Percentiles rank a stretch among this genome's conserved stretches.
Evolutionary conservation across 345 rosid species (phyloP).

Genomic region (Physaria fendleri): DNA sequence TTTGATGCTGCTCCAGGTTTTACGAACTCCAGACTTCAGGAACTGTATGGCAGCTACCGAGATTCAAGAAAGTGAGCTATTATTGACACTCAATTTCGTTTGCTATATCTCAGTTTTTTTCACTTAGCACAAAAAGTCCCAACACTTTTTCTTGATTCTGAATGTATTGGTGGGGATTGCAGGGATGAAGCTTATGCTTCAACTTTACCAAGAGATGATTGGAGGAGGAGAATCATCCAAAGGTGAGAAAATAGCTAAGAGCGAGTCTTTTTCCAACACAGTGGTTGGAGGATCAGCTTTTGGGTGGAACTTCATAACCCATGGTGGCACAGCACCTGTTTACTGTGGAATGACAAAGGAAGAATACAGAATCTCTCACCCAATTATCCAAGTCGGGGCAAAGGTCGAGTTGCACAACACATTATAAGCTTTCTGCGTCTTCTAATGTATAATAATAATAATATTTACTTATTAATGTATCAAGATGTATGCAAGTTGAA

Average conservation of each 20-base stretch:
- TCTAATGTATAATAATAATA: no score
- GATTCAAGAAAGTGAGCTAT: conserved; percentile 61
- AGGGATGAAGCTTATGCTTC: conserved; percentile 63
- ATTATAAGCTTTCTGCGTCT: no score
- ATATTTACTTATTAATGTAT: no score
- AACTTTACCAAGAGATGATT: conserved; percentile 47
- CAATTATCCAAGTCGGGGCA: conserved; percentile 8
- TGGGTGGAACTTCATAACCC: conserved; percentile 88
- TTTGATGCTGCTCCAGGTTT: conserved; percentile 29
- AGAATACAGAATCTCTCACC: conserved; percentile 48
- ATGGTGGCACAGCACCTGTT: conserved; percentile 36
- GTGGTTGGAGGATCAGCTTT: conserved; percentile 72
- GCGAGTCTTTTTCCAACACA: conserved; percentile 29
- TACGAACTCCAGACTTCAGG: conserved; percentile 60
- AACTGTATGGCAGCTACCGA: conserved; percentile 59
- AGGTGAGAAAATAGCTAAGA: conserved; percentile 28
- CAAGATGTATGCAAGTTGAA: no score
- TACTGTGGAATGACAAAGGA: conserved; percentile 70
- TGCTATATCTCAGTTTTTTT: neutral
- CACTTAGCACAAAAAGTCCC: neutral
- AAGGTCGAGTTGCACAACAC: neutral
- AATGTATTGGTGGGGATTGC: conserved; percentile 11
- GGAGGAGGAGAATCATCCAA: conserved; percentile 41
- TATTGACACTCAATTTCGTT: no score
- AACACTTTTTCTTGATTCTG: neutral